These are phyloP conservation scores for Penicillium rolfsii DNA, from an alignment of 2,329 filamentous ascomycete species.

Conservation along the genomic window DNA sequence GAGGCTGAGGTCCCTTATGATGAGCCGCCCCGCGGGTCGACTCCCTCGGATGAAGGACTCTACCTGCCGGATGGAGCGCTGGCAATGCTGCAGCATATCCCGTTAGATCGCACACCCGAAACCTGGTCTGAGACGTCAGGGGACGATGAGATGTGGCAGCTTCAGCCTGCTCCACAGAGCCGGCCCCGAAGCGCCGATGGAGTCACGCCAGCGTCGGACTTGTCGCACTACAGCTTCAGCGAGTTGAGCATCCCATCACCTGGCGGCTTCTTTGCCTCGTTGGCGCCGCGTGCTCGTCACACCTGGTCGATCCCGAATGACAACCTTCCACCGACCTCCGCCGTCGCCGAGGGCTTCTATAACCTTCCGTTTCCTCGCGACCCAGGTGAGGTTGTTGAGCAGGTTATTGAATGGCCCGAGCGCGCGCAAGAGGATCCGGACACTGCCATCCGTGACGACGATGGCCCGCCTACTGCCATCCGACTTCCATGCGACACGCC, in stretches of 20 bases:
- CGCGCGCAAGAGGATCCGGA: slow-evolving; percentile 39
- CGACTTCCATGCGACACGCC: slow-evolving; percentile 51
- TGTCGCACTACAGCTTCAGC: slow-evolving; percentile 72
- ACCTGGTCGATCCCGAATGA: slow-evolving; percentile 74
- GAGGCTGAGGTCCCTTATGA: slow-evolving; percentile 9
- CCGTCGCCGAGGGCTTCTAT: slow-evolving; percentile 92
- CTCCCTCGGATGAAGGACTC: slow-evolving; percentile 58
- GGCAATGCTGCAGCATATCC: slow-evolving; percentile 76
- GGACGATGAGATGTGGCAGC: slow-evolving; percentile 66
- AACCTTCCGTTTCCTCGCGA: slow-evolving; percentile 72
- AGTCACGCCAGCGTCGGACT: slow-evolving; percentile 56
- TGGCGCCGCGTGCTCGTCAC: slow-evolving; percentile 73
- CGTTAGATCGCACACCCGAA: slow-evolving; percentile 54
- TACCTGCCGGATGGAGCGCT: slow-evolving; percentile 79
- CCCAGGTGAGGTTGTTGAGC: slow-evolving; percentile 61
- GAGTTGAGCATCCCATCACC: slow-evolving; percentile 88
- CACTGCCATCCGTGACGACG: slow-evolving; percentile 39
- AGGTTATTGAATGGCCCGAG: slow-evolving; percentile 63
- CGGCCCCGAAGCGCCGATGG: slow-evolving; percentile 49
- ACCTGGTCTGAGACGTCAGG: slow-evolving; percentile 46
- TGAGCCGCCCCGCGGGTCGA: slow-evolving; percentile 29
- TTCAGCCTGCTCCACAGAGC: slow-evolving; percentile 55
- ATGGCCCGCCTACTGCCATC: slow-evolving; percentile 46
- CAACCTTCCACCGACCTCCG: slow-evolving; percentile 73
- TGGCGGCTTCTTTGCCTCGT: slow-evolving; percentile 84